Evolutionary conservation across 768 basidiomycete species (phyloP), one percentile per base, ranked within the genome.

Genomic region (Lentinula guzmanii): DNA sequence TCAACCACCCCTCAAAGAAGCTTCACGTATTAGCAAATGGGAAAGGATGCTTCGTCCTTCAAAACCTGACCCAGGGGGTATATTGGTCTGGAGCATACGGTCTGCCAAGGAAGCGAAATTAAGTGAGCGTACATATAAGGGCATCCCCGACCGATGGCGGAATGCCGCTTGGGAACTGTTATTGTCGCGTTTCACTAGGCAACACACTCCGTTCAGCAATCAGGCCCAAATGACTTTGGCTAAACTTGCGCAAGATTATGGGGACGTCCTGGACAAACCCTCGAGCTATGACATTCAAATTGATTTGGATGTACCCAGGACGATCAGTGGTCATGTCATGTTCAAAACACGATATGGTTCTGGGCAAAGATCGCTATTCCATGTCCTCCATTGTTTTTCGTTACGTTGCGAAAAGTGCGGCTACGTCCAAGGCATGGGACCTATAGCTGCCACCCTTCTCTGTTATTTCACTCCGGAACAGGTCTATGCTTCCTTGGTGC

Each of bases 371-470:
- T 91, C 92, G 4, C 79, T 99, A 10, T 98, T 98, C 74, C 94
- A 93, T 70, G 93, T 97, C 61, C 80, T 98, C 31, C 97, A 98
- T 72, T 85, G 85, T 55, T 95, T 97, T 71, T 95, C 94, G 1
- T 79, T 95, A 18, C 78, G 80, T n/a, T 98, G 96, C 74, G 72
- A 78, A 16, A 77, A 82, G 10, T 98, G 97, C 64, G 96, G 96
- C 15, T 99, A 99, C 71, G 95, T 95, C 43, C 97, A 99, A 75
- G 97, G 97, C 63, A 99, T 99, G 97, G 95, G 97, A 2, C 92
- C 96, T 5, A 91, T 99, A 61, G 93, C 96, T 0, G 91, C 95
- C 1, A 98, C 95, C 1, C 80, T 99, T 21, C 82, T 98, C 11
- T 95, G 91, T 75, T 98, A 98, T 72, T 89, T 94, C 70, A 88